These are phyloP conservation scores for Cladosporium sp. DNA, from an alignment of 2,329 filamentous ascomycete genomes.

Conservation along the genomic window DNA sequence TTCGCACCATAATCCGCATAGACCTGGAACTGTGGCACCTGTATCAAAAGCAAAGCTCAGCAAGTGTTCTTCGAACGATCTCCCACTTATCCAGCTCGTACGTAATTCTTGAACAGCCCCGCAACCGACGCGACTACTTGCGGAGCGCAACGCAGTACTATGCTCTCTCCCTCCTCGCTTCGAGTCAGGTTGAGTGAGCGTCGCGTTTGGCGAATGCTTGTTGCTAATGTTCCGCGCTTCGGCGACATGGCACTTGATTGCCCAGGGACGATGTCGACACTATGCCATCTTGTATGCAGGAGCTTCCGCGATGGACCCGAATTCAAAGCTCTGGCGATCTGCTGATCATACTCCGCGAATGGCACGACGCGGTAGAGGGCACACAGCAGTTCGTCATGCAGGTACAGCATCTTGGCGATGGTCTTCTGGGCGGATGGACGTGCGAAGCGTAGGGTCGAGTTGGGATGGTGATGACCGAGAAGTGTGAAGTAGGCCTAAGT, in stretches of 20 bases:
- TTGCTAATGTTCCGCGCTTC: not conserved
- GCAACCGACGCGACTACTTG: conserved; percentile 49
- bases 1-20: conserved; percentile 92
- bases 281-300: conserved; percentile 44
- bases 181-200: conserved; percentile 43
- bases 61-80: conserved; percentile 33
- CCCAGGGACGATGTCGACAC: conserved; percentile 39
- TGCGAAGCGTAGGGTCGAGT: conserved; percentile 21
- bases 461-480: conserved; percentile 22
- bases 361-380: conserved; percentile 68
- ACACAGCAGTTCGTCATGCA: conserved; percentile 75
- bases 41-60: conserved; percentile 29
- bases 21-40: conserved; percentile 76
- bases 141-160: conserved; percentile 43
- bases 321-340: conserved; percentile 13
- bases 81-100: conserved; percentile 25
- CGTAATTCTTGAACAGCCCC: conserved; percentile 47
- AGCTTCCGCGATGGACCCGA: conserved; percentile 20
- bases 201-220: conserved; percentile 29
- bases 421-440: conserved; percentile 25
- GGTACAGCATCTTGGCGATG: conserved; percentile 64
- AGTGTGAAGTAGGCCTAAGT: conserved; percentile 40
- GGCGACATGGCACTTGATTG: conserved; percentile 15
- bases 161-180: conserved; percentile 33
- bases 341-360: conserved; percentile 48